Evolutionary conservation across 2,329 filamentous ascomycete genomes (phyloP), one percentile per base, ranked within the genome.

Genomic region (Eurotiales sp.): DNA sequence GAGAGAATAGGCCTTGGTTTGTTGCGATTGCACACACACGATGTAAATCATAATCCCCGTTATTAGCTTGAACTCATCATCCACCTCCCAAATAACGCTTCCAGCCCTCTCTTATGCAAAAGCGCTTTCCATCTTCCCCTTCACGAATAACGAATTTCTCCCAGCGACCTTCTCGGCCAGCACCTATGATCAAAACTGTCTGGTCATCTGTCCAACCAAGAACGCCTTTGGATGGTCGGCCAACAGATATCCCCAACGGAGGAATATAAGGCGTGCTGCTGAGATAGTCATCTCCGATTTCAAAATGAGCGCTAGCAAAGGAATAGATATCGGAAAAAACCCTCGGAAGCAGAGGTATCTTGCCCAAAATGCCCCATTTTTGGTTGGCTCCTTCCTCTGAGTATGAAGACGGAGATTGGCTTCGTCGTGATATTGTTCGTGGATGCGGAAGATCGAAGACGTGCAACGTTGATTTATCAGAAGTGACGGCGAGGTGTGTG

Each of bases 381-480:
- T 87, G 84, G 44, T 79, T 80, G 4, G 79, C 73, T 41, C 79
- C 77, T 34, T 78, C 73, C 50, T 70, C 70, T 4, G 64, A 59
- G 25, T 56, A 56, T 29, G 62, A 60, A 17, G 62, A 58, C n/a
- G 67, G 62, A 48, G 64, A 65, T 47, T 67, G 64, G 49, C 68
- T 68, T 54, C 66, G 65, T 52, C 64, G 64, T 3, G 59, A 58
- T 30, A 60, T 53, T 29, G 64, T 66, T 27, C 57, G 62, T 30
- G 71, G 70, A 47, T 70, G 66, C 45, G 86, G 86, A 1, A 96
- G 78, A 63, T 97, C 90, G 65, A 96, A 99, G 32, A 99, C 81
- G 70, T 99, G 93, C 10, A 99, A 77, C 0, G 91, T 99, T 5
- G 89, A 91, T 72, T 97, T 99, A 76, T 99, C 93, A 1, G 91